Evolutionary conservation across 805 yeast species (phyloP), one percentile per base, ranked within the genome.

Genomic region (Wickerhamiella nectarea): DNA sequence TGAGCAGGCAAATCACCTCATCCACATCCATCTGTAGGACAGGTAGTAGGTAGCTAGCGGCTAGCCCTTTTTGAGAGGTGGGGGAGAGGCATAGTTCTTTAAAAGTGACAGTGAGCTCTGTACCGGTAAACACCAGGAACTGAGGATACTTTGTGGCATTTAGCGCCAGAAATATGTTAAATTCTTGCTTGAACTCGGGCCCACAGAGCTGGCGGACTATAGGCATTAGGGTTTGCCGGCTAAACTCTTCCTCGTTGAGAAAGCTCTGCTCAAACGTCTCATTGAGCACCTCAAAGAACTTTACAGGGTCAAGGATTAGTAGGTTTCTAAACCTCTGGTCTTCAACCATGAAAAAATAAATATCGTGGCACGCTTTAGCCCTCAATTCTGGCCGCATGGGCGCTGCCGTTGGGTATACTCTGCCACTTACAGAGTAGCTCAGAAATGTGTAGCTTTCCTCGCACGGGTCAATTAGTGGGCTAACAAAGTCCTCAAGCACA

Each of bases 101-200:
- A 20, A 80, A 62, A 0, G 80, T 62, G 3, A 59, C 56, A 5
- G 70, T 69, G 34, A 81, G 56, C 2, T 67, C 61, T 1, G 74
- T 65, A 44, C 78, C 91, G 0, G 86, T 72, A 1, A 91, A 58
- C 36, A 84, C 68, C 9, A 89, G 69, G 49, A 83, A 87, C 59
- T 89, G 98, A 10, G 74, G 68, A 58, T 81, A 89, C 56, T 89
- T 91, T 2, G 95, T 80, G 48, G 78, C 75, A 55, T 82, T 87
- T 46, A 89, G 62, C 0, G 89, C 82, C 26, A 89, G 60, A 55
- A 89, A 91, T 3, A 84, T 72, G 2, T 83, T 69, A 40, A 83
- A 3, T 60, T 55, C 12, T 51, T 50, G 29, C 63, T 66, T 5
- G 46, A 43, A 65, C 58, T 4, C 61, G 78, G 61, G 41, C 80